Base-by-base conservation (phyloP, 352 stramenopile species). In the Phytophthora podocarpi region DNA sequence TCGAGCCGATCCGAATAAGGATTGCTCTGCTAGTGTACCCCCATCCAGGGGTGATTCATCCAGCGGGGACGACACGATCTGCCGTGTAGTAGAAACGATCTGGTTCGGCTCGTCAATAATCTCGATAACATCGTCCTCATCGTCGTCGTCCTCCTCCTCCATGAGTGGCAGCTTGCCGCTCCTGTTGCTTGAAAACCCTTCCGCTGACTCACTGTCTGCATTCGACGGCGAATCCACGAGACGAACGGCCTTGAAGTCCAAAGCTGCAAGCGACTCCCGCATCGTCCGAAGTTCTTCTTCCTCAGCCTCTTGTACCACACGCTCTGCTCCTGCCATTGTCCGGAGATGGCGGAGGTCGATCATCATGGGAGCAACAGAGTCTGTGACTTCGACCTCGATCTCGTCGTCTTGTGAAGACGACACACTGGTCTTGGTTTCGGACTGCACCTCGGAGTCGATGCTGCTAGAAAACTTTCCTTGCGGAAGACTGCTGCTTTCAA, bases 331-430 rank as follows among this genome's bases (percentile, higher is more conserved):
- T 18, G 68, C 68, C 54, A 77, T 70, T 2, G 68, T 77, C 11
- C 68, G 59, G 24, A 77, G 64, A 24, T 77, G 68, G 11, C 68
- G 68, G 35, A 77, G 43, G 47, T 77, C 68, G 45, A 77, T 71
- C 49, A 74, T 54, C 51, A 70, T 64, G 6, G 64, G 59, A 37
- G 54, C 53, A 37, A 55, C 41, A 11, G 43, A 37, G 18, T 71
- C 64, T 12, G 20, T 55, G 21, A 64, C 46, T 32, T 74, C 59
- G 2, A 54, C 36, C 30, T 67, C 49, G 5, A 35, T 31, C 20
- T 71, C 59, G 12, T 64, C 63, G 8, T 74, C 68, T 35, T 50
- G 42, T 16, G 59, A 64, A 37, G 66, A 77, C 16, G 68, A 71
- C 26, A 74, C 49, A 10, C 64, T 70, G 4, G 68, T 77, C 36